Percentiles rank a stretch among this genome's conserved stretches.
Conservation (phyloP, 176 grass and related monocot genomes). For the Triticum dicoccoides region DNA sequence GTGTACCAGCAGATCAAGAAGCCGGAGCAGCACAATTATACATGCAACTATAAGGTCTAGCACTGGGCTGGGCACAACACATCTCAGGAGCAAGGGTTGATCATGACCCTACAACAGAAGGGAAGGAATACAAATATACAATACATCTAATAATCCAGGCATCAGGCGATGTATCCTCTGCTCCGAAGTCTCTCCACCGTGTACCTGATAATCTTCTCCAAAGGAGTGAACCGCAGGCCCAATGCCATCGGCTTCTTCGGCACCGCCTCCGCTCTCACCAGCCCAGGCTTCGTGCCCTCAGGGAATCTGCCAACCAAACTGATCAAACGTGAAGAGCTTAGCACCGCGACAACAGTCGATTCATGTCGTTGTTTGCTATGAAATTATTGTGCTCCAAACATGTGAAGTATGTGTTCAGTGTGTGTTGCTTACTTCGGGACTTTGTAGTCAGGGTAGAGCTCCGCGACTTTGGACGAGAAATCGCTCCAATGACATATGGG, state of each 20-base stretch:
- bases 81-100: not conserved
- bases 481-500: constrained; percentile 72
- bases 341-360: not conserved
- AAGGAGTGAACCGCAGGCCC: constrained; percentile 54
- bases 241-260: constrained; percentile 73
- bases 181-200: constrained; percentile 64
- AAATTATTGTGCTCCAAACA: no score
- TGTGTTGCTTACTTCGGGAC: constrained; percentile 12
- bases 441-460: constrained; percentile 67
- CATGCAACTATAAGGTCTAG: no score
- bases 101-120: not conserved
- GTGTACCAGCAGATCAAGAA: not conserved
- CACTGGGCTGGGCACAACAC: not conserved
- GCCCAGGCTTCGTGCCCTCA: constrained; percentile 63
- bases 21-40: not conserved
- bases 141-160: not conserved
- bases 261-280: constrained; percentile 50
- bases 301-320: constrained; percentile 38
- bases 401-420: not conserved
- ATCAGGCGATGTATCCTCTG: constrained; percentile 48
- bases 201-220: constrained; percentile 76
- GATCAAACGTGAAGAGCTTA: not conserved
- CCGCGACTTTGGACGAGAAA: constrained; percentile 53
- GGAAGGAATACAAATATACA: no score
- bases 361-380: no score